Percentiles rank a stretch among this genome's conserved stretches.
These are phyloP conservation scores for Lodderomyces margitis DNA, from an alignment of 1,139 yeast genomes.

Conservation along the genomic window DNA sequence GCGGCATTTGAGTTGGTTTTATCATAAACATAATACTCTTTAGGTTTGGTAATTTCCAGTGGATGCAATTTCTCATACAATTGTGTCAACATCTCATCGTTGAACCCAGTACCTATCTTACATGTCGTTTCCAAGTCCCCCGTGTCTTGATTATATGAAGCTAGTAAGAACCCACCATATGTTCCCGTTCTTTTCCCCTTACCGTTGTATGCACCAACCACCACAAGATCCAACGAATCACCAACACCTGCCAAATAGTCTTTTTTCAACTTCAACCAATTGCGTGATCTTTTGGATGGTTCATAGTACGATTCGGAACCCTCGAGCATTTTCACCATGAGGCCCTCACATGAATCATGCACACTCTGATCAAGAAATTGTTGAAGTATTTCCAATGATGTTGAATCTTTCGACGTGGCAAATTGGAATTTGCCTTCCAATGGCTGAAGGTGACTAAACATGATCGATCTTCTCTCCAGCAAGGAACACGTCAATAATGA, in stretches of 20 bases:
- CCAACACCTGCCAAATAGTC: conserved; percentile 95
- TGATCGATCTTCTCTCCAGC: conserved; percentile 62
- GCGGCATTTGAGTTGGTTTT: conserved; percentile 56
- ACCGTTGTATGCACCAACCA: conserved; percentile 91
- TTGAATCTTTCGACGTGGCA: conserved; percentile 74
- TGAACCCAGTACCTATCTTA: conserved; percentile 96
- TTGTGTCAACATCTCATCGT: conserved; percentile 72
- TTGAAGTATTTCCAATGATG: conserved; percentile 79
- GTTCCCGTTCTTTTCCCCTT: conserved; percentile 92
- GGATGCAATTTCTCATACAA: conserved; percentile 63
- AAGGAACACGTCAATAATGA: conserved; percentile 69
- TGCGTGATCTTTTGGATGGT: conserved; percentile 91
- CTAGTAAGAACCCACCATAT: conserved; percentile 91
- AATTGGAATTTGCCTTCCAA: conserved; percentile 78
- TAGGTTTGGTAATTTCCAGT: conserved; percentile 67
- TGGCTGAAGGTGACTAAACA: conserved; percentile 55
- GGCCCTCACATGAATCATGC: conserved; percentile 89
- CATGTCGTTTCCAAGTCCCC: conserved; percentile 95
- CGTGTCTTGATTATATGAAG: conserved; percentile 82
- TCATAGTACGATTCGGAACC: conserved; percentile 83
- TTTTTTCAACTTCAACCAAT: conserved; percentile 93
- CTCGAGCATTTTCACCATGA: conserved; percentile 88
- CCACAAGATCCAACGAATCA: conserved; percentile 90
- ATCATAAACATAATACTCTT: conserved; percentile 70
- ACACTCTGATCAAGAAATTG: conserved; percentile 86